phyloP scores from a whole-genome alignment of 2,329 filamentous ascomycete species.

The Neocucurbitaria cava region DNA sequence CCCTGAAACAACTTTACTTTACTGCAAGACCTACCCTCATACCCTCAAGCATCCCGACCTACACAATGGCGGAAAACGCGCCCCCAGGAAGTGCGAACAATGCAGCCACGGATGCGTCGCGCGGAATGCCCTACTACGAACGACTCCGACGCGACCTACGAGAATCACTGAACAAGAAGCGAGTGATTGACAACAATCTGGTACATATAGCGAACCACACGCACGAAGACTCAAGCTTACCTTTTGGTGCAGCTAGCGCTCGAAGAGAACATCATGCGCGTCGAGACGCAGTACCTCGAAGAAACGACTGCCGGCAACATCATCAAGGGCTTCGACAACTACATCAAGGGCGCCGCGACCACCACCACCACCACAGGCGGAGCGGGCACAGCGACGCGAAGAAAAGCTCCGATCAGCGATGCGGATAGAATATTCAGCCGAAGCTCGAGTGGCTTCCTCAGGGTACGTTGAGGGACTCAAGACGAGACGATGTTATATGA shows the following conservation, averaged over 20 bases:
- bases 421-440: slow-evolving; percentile 74
- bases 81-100: slow-evolving; percentile 47
- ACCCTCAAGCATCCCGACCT: neutral
- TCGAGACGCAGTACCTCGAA: slow-evolving; percentile 89
- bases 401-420: slow-evolving; percentile 68
- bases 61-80: slow-evolving; percentile 58
- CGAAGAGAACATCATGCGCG: slow-evolving; percentile 83
- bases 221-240: slow-evolving; percentile 20
- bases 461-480: slow-evolving; percentile 38
- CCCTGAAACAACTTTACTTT: neutral
- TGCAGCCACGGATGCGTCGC: slow-evolving; percentile 54
- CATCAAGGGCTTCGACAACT: slow-evolving; percentile 96
- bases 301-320: slow-evolving; percentile 88
- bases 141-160: slow-evolving; percentile 72
- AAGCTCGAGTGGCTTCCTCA: slow-evolving; percentile 50
- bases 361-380: slow-evolving; percentile 59
- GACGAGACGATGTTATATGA: neutral
- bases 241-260: slow-evolving; percentile 56
- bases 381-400: slow-evolving; percentile 58
- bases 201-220: slow-evolving; percentile 47
- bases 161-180: slow-evolving; percentile 71
- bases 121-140: slow-evolving; percentile 72
- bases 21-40: neutral
- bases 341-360: slow-evolving; percentile 84
- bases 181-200: slow-evolving; percentile 66